Base-by-base conservation (phyloP, 2,329 filamentous ascomycete genomes). In the Cercospora sp. region DNA sequence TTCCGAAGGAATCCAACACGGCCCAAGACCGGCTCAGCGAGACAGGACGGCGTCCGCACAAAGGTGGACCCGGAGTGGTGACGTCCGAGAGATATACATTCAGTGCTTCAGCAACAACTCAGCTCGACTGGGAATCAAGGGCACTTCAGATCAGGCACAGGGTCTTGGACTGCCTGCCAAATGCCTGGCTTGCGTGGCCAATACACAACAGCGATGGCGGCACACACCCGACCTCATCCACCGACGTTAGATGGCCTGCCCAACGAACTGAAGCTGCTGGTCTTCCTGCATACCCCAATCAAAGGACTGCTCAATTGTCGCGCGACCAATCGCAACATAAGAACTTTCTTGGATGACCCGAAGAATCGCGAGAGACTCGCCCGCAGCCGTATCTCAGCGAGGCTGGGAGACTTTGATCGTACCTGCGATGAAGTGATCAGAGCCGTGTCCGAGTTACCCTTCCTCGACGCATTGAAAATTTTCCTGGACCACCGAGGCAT, bases 381-480 rank as follows among this genome's bases (percentile, higher is more conserved):
- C 36, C 53, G 26, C 55, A n/a, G 30, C 26, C 63, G 63, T 12
- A 13, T 65, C 13, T 16, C 39, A 20, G 36, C 23, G 7, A 30
- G 31, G 6, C 39, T 60, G 33, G 36, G 33, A 36, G 30, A 39
- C 9, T 61, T 36, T 10, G 59, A 20, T 20, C 31, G 59, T 31
- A 33, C 30, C 13, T 16, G 13, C 18, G 59, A 30, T 30, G 33
- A 20, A 5, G 59, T 39, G 16, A 28, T 61, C 1, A n/a, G 59
- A 26, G 59, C 30, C 31, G 39, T 61, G 7, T 36, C 59, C n/a
- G 16, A 26, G 26, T 18, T 53, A 26, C 57, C 57, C 10, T 36
- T 61, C 31, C 55, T 66, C 36, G 64, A 66, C 23, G 64, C 64
- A 36, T 18, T 66, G n/a, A 57, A 48, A n/a, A 18, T 53, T 5